Evolutionary conservation across 1,139 yeast genomes (phyloP).

Genomic region (Magnusiomyces paraingens): DNA sequence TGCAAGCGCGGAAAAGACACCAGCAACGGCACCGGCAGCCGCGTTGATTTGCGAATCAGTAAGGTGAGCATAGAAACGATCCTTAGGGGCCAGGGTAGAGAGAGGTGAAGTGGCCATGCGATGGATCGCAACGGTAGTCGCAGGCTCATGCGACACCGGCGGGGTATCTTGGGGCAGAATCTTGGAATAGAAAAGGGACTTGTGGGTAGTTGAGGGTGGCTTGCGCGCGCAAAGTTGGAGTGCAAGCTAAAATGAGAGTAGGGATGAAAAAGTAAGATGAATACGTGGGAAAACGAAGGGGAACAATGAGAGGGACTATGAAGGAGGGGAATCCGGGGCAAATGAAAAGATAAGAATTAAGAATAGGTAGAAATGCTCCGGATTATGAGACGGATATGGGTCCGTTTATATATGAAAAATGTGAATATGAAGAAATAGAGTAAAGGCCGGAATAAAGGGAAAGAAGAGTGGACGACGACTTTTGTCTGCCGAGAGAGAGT

Average conservation of each 20-base stretch:
- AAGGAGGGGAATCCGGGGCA: no score
- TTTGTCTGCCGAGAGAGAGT: background rate
- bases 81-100: background rate
- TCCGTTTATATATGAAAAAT: no score
- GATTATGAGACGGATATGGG: no score
- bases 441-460: background rate
- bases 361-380: no score
- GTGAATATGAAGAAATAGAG: no score
- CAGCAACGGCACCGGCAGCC: conserved; percentile 83
- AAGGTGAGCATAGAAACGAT: conserved; percentile 12
- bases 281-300: no score
- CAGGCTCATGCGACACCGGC: background rate
- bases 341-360: no score
- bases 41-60: conserved; percentile 48
- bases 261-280: background rate
- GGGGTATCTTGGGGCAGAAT: background rate
- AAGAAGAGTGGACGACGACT: background rate
- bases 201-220: background rate
- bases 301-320: no score
- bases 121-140: background rate
- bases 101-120: background rate
- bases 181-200: background rate
- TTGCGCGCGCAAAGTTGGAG: background rate
- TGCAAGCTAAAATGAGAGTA: no score
- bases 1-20: conserved; percentile 78